Conservation (phyloP, 2,329 filamentous ascomycete species). For the Colletotrichum tamarilloi region DNA sequence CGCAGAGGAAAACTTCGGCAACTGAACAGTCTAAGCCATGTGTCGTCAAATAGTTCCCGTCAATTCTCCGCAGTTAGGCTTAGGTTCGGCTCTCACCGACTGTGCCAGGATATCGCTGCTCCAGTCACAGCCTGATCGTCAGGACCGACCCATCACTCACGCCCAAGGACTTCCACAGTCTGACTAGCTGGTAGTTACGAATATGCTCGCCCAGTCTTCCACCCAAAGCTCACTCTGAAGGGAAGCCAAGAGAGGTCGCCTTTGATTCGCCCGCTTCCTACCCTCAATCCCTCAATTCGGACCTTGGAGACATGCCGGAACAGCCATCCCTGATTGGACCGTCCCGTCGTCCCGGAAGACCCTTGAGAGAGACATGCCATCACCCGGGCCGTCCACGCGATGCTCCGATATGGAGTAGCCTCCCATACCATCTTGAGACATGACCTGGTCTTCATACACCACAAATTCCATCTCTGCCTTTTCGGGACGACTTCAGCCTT, state of each 20-base stretch:
- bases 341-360: constrained; percentile 5
- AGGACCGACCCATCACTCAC: constrained; percentile 17
- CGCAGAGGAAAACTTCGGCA: not conserved
- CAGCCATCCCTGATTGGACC: constrained; percentile 14
- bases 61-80: constrained; percentile 27
- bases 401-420: constrained; percentile 5
- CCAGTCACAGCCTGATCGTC: constrained; percentile 28
- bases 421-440: constrained; percentile 31
- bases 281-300: not conserved
- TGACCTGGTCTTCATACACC: not conserved
- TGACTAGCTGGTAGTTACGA: not conserved
- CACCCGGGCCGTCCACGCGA: constrained; percentile 23
- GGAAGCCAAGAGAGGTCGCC: not conserved
- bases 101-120: constrained; percentile 19
- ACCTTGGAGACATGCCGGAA: not conserved
- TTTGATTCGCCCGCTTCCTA: not conserved
- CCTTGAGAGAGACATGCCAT: constrained; percentile 23
- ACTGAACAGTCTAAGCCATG: not conserved
- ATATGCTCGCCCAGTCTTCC: constrained; percentile 4
- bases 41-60: constrained; percentile 5
- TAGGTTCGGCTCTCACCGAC: constrained; percentile 9
- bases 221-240: constrained; percentile 4
- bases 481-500: not conserved
- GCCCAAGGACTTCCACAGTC: not conserved
- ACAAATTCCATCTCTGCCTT: not conserved